A percentile compares a stretch with the other conserved stretches of the same genome.
Conservation (phyloP, 768 basidiomycete genomes). For the Phallus indusiatus region DNA sequence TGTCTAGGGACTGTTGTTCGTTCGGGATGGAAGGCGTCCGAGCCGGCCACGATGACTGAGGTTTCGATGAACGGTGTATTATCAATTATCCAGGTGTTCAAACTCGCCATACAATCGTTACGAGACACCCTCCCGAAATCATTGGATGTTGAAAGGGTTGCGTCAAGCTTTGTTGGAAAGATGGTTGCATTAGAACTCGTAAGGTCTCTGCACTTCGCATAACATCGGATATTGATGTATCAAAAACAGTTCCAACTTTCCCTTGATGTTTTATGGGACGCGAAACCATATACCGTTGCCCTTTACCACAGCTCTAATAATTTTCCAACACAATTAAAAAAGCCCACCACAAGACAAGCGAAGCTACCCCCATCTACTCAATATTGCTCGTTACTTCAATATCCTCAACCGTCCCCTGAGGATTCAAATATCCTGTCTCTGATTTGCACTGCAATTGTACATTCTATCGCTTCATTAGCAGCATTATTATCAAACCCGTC, state of each 20-base stretch:
- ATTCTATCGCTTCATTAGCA: slow-evolving; percentile 34
- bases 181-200: slow-evolving; percentile 64
- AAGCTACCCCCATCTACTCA: neutral
- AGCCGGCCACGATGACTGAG: slow-evolving; percentile 15
- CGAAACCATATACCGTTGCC: slow-evolving; percentile 25
- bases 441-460: slow-evolving; percentile 49
- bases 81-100: slow-evolving; percentile 31
- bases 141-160: slow-evolving; percentile 67
- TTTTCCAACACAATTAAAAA: neutral
- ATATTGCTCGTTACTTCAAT: slow-evolving; percentile 14
- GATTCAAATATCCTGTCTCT: slow-evolving; percentile 37
- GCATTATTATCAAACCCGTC: neutral
- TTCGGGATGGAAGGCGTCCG: slow-evolving; percentile 47
- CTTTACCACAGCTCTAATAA: slow-evolving; percentile 28
- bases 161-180: slow-evolving; percentile 57
- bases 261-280: slow-evolving; percentile 30
- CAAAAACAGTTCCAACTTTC: slow-evolving; percentile 43
- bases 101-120: slow-evolving; percentile 36
- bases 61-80: slow-evolving; percentile 22
- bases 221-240: neutral
- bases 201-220: slow-evolving; percentile 20
- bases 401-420: slow-evolving; percentile 34
- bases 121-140: slow-evolving; percentile 36
- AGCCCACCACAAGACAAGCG: slow-evolving; percentile 2
- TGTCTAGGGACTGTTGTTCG: slow-evolving; percentile 41